A percentile compares a stretch with the other conserved stretches of the same genome.
These are phyloP conservation scores for Colletotrichum horii DNA, from an alignment of 2,329 filamentous ascomycete species.

Conservation along the genomic window DNA sequence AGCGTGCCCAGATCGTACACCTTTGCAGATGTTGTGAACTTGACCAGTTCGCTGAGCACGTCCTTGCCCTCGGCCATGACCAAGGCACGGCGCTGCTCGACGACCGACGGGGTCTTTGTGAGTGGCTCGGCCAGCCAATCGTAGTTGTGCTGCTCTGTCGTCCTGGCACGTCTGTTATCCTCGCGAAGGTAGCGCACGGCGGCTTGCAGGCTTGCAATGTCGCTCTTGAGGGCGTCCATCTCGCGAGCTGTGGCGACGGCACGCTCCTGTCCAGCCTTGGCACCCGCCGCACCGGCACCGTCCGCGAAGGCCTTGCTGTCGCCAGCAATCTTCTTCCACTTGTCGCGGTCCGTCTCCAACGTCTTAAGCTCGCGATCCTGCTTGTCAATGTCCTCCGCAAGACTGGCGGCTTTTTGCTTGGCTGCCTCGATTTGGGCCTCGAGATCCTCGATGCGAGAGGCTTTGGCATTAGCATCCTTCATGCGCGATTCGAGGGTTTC, in stretches of 20 bases:
- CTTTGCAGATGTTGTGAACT: conserved; percentile 60
- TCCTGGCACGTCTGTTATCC: conserved; percentile 67
- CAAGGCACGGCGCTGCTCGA: conserved; percentile 54
- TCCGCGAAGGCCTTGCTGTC: conserved; percentile 63
- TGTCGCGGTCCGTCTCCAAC: conserved; percentile 70
- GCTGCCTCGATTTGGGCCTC: conserved; percentile 63
- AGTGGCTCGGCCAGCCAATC: conserved; percentile 72
- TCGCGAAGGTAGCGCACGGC: conserved; percentile 72
- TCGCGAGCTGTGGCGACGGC: conserved; percentile 75
- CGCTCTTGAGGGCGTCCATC: conserved; percentile 73
- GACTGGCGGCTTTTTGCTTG: conserved; percentile 52
- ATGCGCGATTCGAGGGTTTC: conserved; percentile 89
- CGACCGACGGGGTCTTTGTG: conserved; percentile 44
- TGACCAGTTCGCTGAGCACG: conserved; percentile 68
- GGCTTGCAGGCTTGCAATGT: conserved; percentile 68
- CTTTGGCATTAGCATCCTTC: conserved; percentile 81
- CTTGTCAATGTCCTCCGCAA: conserved; percentile 69
- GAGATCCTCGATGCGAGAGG: conserved; percentile 69
- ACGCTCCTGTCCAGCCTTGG: conserved; percentile 67
- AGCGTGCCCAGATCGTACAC: conserved; percentile 65
- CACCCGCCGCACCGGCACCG: conserved; percentile 49
- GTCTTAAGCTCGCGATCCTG: conserved; percentile 70
- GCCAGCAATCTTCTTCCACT: conserved; percentile 74
- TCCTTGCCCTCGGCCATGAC: conserved; percentile 68
- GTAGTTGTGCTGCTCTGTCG: conserved; percentile 58